Evolutionary conservation across 2,329 filamentous ascomycete species (phyloP), one percentile per base, ranked within the genome.

Genomic region (Verticillium isaacii): DNA sequence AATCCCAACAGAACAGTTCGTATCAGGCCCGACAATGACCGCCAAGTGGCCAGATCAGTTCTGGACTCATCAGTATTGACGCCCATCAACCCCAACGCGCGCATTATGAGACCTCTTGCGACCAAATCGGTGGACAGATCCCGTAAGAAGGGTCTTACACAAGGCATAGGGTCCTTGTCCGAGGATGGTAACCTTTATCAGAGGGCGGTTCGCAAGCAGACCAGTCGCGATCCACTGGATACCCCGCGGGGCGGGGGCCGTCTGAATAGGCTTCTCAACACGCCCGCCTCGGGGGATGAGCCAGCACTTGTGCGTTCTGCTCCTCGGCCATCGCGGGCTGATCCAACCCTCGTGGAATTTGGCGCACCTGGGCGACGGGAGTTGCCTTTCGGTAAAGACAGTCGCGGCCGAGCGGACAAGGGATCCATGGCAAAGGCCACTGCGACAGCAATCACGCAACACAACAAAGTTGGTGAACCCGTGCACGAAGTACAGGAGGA

Each of bases 171-270:
- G 32, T 69, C 68, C 7, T 66, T 85, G 37, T 77, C 82, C 2
- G 83, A 86, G 63, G 82, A 85, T 66, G 81, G 81, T 1, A 77
- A 62, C 64, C 68, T 55, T 65, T 71, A 75, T 45, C 56, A 59
- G 34, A 57, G 56, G 32, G 37, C 59, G 19, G 58, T 58, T 14
- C 64, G 58, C 5, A 64, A 66, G 32, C 63, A 61, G 25, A 54
- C 60, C 15, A 29, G 14, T 8, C 65, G 60, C n/a, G 64, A 64
- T 32, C 58, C 64, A 57, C 61, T 63, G 25, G 63, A 60, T 34
- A 58, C 61, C 5, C 59, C 58, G 9, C 60, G 63, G 23, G 60
- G 67, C 60, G 71, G 69, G 32, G 68, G 72, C 34, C 72, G 73
- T 17, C 62, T 80, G 34, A 68, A 71, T 56, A 63, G 65, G 29